Evolutionary conservation across 768 basidiomycete species (phyloP), one percentile per base, ranked within the genome.

Genomic region (Mycena kentingensis): DNA sequence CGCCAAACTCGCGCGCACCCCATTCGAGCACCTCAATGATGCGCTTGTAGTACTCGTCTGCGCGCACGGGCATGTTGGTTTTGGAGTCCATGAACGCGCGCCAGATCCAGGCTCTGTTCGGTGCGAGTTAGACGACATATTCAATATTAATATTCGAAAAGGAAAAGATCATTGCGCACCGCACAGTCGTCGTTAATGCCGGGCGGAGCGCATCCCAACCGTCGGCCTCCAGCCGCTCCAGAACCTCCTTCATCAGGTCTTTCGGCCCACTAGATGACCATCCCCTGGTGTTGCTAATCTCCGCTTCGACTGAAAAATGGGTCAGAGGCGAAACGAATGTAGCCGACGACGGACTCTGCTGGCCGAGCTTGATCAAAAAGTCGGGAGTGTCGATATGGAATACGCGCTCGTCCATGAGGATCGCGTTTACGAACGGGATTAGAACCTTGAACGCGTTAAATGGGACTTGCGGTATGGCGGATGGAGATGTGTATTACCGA

Each of bases 161-260:
- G n/a, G n/a, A n/a, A n/a, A n/a, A n/a, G n/a, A n/a, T n/a, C n/a
- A n/a, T n/a, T n/a, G n/a, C n/a, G n/a, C n/a, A 77, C 76, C 76
- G 66, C 25, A 76, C 58, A 18, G 76, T 77, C 4, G 62, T 56
- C 3, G 72, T 34, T 22, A 78, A 54, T 3, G 76, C 74, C 2
- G 64, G 67, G 7, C 74, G 71, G 44, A 71, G 64, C 12, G 45
- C 44, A 31, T 59, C 49, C 67, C 65, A 70, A 11, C 62, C 63
- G 36, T 55, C 35, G 19, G 38, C 38, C n/a, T 55, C 25, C 22
- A 62, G 37, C 31, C 63, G 34, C 25, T 42, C 31, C 16, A 16
- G 31, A 32, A 32, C 31, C 16, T 32, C 31, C 31, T 32, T 32
- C 31, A 32, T 32, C 10, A 32, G 8, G 16, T 32, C 31, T 16